These are phyloP conservation scores for Crithidia thermophila DNA, from an alignment of 208 protist genomes.

Conservation along the genomic window DNA sequence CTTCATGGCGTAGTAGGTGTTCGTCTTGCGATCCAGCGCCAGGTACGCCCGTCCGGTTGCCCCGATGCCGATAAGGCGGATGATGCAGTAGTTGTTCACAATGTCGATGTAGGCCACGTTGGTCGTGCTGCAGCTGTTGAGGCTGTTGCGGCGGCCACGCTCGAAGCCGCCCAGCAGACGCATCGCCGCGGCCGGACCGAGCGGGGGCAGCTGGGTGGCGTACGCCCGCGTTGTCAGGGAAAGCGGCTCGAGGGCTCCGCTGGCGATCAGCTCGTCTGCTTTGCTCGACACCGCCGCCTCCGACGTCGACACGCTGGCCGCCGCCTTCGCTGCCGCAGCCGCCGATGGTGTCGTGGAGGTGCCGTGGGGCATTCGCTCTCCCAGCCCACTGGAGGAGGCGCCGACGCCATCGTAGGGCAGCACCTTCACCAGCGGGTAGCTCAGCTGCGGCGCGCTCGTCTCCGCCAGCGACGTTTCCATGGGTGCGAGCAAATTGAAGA, in stretches of 20 bases:
- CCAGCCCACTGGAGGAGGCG: neutral
- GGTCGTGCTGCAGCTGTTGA: slow-evolving; percentile 25
- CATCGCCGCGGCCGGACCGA: neutral
- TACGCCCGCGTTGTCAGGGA: slow-evolving; percentile 1
- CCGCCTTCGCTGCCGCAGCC: no score
- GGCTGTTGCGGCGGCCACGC: slow-evolving; percentile 20
- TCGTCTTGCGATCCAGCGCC: slow-evolving; percentile 35
- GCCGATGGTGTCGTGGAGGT: neutral
- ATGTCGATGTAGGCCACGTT: slow-evolving; percentile 28
- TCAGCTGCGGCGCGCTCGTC: neutral
- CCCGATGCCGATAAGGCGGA: slow-evolving; percentile 47
- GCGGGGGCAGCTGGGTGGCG: slow-evolving; percentile 11
- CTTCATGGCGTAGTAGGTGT: slow-evolving; percentile 51
- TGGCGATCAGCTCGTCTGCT: neutral
- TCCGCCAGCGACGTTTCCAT: slow-evolving; percentile 16
- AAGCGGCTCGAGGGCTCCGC: neutral
- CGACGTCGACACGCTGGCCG: no score
- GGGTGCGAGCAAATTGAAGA: slow-evolving; percentile 27
- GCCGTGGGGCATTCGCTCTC: neutral
- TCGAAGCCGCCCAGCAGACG: slow-evolving; percentile 15
- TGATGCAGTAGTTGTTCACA: slow-evolving; percentile 74
- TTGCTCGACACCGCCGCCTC: neutral
- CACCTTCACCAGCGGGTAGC: slow-evolving; percentile 21
- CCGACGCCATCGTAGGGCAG: slow-evolving; percentile 17
- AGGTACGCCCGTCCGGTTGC: slow-evolving; percentile 52